phyloP scores from a whole-genome alignment of 2,329 filamentous ascomycete genomes.

The Blastomyces gilchristii region DNA sequence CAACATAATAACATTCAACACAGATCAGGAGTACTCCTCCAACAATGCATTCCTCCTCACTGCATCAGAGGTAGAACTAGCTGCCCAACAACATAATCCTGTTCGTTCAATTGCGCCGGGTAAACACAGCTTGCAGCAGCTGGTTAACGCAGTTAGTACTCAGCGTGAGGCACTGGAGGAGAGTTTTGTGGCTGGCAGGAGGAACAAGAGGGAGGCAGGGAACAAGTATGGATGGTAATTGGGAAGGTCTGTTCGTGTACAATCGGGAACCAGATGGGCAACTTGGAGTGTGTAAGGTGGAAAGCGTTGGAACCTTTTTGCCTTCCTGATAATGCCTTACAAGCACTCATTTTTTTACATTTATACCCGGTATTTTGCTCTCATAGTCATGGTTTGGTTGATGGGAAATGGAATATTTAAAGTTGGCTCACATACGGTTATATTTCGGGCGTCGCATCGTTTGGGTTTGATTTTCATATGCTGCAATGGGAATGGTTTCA shows the following conservation, averaged over 20 bases:
- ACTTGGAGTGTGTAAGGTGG: background rate
- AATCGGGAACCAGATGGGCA: background rate
- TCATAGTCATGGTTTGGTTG: background rate
- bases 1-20: slow-evolving; percentile 79
- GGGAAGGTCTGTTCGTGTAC: background rate
- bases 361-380: background rate
- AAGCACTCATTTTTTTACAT: background rate
- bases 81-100: slow-evolving; percentile 59
- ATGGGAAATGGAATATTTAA: background rate
- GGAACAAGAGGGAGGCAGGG: slow-evolving; percentile 71
- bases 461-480: background rate
- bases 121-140: slow-evolving; percentile 80
- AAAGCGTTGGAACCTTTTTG: background rate
- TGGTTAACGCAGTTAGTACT: slow-evolving; percentile 70
- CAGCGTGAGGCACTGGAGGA: slow-evolving; percentile 86
- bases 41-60: slow-evolving; percentile 66
- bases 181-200: slow-evolving; percentile 71
- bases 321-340: background rate
- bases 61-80: slow-evolving; percentile 48
- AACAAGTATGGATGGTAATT: slow-evolving; percentile 70
- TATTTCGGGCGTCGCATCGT: background rate
- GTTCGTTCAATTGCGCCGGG: slow-evolving; percentile 73
- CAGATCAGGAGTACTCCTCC: slow-evolving; percentile 72
- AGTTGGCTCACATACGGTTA: background rate
- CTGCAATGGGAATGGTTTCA: background rate